Evolutionary conservation across 176 grass and related monocot species (phyloP).

Genomic region (Carex scoparia): DNA sequence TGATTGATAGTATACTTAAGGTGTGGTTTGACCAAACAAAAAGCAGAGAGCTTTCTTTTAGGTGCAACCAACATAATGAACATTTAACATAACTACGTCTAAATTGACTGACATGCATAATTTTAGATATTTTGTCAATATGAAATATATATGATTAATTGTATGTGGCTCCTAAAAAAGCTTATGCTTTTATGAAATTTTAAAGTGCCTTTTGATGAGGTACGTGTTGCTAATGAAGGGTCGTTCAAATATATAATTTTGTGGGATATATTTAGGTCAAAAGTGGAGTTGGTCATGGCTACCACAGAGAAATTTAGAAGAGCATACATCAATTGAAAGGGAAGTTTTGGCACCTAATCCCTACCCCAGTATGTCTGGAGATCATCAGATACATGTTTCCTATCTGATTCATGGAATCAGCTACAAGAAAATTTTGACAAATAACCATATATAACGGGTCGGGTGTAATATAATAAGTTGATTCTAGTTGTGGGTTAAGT

Average conservation of each 20-base stretch:
- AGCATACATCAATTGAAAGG: constrained; percentile 29
- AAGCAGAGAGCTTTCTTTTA: not conserved
- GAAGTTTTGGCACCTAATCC: constrained; percentile 28
- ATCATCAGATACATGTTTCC: constrained; percentile 22
- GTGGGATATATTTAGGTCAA: constrained; percentile 1
- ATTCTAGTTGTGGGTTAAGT: not conserved
- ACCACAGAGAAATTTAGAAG: constrained; percentile 15
- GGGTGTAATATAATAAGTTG: not conserved
- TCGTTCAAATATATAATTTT: not conserved
- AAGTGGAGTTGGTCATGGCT: constrained; percentile 41
- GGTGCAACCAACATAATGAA: constrained; percentile 20
- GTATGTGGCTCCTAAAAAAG: not conserved
- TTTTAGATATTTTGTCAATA: constrained; percentile 1
- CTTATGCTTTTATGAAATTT: not conserved
- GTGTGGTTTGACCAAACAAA: constrained; percentile 3
- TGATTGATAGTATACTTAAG: not conserved
- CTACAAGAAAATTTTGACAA: not conserved
- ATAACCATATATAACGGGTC: not conserved
- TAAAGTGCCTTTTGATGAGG: not conserved
- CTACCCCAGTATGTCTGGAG: constrained; percentile 26
- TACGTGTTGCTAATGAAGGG: not conserved
- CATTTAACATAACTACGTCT: not conserved
- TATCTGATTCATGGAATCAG: constrained; percentile 19
- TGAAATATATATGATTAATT: not conserved
- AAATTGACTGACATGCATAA: not conserved